Evolutionary conservation across 257 asterid species (phyloP).

Genomic region (Nicotiana tomentosiformis): DNA sequence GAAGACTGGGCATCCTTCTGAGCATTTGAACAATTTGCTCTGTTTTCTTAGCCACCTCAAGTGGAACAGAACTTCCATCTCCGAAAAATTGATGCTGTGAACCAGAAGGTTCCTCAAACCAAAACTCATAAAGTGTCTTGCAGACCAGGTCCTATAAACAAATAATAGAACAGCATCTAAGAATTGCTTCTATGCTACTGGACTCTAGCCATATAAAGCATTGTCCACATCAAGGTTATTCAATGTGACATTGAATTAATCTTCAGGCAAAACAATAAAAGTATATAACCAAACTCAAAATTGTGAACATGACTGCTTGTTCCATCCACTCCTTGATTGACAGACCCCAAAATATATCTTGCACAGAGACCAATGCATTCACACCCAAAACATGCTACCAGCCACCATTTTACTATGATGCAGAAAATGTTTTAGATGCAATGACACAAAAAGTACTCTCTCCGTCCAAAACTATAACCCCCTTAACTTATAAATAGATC

Average conservation of each 20-base stretch:
- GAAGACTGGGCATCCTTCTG: slow-evolving; percentile 75
- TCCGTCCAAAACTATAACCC: neutral
- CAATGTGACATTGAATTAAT: neutral
- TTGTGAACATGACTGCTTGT: neutral
- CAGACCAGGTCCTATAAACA: slow-evolving; percentile 83
- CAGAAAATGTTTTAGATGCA: neutral
- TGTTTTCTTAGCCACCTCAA: slow-evolving; percentile 87
- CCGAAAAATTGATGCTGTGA: slow-evolving; percentile 46
- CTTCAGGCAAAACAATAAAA: neutral
- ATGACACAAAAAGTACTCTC: neutral
- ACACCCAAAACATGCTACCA: neutral
- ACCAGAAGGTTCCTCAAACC: slow-evolving; percentile 95
- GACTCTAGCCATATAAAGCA: neutral
- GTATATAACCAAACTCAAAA: neutral
- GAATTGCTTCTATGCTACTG: neutral
- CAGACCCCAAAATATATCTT: neutral
- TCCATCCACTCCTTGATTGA: neutral
- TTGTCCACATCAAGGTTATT: neutral
- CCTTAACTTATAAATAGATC: neutral
- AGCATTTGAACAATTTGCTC: slow-evolving; percentile 91
- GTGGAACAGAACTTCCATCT: slow-evolving; percentile 92
- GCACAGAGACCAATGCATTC: neutral
- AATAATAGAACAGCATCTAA: slow-evolving; percentile 14
- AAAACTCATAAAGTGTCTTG: slow-evolving; percentile 96
- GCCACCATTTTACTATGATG: neutral